Evolutionary conservation across 2,329 filamentous ascomycete genomes (phyloP), one percentile per base, ranked within the genome.

Genomic region (Thielaviopsis punctulata): DNA sequence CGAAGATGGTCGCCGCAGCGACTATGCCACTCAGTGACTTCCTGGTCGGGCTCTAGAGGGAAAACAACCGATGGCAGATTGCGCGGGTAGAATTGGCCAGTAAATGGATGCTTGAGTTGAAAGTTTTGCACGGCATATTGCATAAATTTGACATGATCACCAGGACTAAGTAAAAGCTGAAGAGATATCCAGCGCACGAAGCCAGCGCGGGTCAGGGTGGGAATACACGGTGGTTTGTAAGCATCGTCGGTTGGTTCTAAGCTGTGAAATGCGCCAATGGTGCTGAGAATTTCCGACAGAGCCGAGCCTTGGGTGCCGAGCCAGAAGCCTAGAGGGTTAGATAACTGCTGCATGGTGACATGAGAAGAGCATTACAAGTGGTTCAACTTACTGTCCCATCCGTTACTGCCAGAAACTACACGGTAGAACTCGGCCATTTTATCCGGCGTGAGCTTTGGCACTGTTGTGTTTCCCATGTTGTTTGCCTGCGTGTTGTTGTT

Each of bases 101-200:
- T 87, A 44, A 79, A 76, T 0, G 84, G 84, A 60, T 93, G 79
- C 55, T 75, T 77, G 54, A 96, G 73, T 33, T 79, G 73, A 76
- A 88, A 95, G 57, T 84, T 73, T 56, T 75, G 75, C 3, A 94
- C 84, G 0, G 88, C 86, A 60, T 78, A 81, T 60, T 92, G 86
- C 22, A 98, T 66, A 60, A 88, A 90, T 0, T 79, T 79, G 1
- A 88, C 84, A 67, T 96, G 89, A 60, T 93, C 86, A 59, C 92
- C 83, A 0, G 92, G 92, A 1, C 82, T 85, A 1, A 96, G 75
- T 33, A 96, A 70, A 21, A 95, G 75, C 67, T 96, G 87, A 52
- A 96, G 84, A 0, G 86, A 87, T 69, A 95, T 84, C 90, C 90
- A 98, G 63, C 86, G 81, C 44, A 90, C 85, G 64, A 94, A 98